These are phyloP conservation scores for Fusarium praegraminearum DNA, from an alignment of 2,329 filamentous ascomycete species.

Conservation along the genomic window DNA sequence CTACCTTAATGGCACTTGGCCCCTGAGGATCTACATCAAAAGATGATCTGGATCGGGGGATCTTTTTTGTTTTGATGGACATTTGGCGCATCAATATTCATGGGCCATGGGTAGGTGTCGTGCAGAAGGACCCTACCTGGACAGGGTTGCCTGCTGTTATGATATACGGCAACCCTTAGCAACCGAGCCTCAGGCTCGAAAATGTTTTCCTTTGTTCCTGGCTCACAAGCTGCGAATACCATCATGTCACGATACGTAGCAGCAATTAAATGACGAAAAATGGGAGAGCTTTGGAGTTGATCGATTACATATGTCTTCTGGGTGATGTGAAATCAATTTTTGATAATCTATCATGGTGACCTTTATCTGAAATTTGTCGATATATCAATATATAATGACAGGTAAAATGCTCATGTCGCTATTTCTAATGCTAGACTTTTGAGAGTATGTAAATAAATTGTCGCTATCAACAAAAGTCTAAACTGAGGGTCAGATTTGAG, in stretches of 20 bases:
- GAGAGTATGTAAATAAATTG: background rate
- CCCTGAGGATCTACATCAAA: slow-evolving; percentile 43
- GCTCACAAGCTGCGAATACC: slow-evolving; percentile 51
- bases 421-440: too few relatives aligned
- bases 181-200: slow-evolving; percentile 36
- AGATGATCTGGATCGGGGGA: slow-evolving; percentile 45
- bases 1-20: slow-evolving; percentile 46
- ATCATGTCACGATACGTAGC: slow-evolving; percentile 51
- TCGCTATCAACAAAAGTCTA: too few relatives aligned
- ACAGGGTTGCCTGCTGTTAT: slow-evolving; percentile 57
- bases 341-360: slow-evolving; percentile 1
- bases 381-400: background rate
- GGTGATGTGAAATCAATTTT: slow-evolving; percentile 43
- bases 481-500: background rate
- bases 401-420: background rate
- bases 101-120: slow-evolving; percentile 58
- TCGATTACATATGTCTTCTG: slow-evolving; percentile 52
- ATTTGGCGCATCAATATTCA: slow-evolving; percentile 53
- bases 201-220: slow-evolving; percentile 56
- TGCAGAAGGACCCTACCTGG: slow-evolving; percentile 58
- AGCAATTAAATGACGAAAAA: slow-evolving; percentile 51
- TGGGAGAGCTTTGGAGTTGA: slow-evolving; percentile 52
- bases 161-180: slow-evolving; percentile 47
- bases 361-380: background rate
- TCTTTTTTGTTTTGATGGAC: slow-evolving; percentile 51